Percentiles rank a stretch among this genome's conserved stretches.
phyloP scores from a whole-genome alignment of 306 rosid species.

The Macrotyloma uniflorum region DNA sequence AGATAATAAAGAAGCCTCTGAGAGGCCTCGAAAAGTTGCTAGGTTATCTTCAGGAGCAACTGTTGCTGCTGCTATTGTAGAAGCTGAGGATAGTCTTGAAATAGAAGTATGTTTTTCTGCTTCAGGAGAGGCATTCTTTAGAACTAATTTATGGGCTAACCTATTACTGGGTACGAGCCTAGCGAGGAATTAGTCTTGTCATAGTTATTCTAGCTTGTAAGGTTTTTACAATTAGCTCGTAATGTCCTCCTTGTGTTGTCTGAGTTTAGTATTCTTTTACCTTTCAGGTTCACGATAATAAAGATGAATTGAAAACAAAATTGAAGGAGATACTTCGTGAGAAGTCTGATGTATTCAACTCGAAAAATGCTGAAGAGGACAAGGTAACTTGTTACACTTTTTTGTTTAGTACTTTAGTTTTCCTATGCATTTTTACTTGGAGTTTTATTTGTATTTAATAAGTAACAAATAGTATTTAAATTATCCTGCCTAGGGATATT shows the following conservation, averaged over 20 bases:
- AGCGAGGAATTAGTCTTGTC: slow-evolving; percentile 34
- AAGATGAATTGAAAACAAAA: slow-evolving; percentile 77
- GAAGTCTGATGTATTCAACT: slow-evolving; percentile 87
- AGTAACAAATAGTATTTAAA: not conserved
- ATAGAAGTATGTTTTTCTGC: slow-evolving; percentile 73
- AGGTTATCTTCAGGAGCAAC: slow-evolving; percentile 60
- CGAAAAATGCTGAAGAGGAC: slow-evolving; percentile 63
- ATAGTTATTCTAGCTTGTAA: not conserved
- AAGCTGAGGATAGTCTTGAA: slow-evolving; percentile 81
- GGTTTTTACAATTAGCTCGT: not conserved
- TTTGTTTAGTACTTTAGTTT: slow-evolving; percentile 13
- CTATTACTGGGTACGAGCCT: slow-evolving; percentile 53
- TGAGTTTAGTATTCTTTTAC: slow-evolving; percentile 1
- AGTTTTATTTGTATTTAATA: not conserved
- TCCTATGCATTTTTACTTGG: slow-evolving; percentile 8
- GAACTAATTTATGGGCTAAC: slow-evolving; percentile 47
- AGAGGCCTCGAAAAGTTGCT: slow-evolving; percentile 59
- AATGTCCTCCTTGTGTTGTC: slow-evolving; percentile 11
- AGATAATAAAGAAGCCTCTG: slow-evolving; percentile 40
- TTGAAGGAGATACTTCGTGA: slow-evolving; percentile 83
- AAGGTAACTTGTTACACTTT: slow-evolving; percentile 55
- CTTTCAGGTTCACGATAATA: slow-evolving; percentile 69
- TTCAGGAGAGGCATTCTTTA: slow-evolving; percentile 51
- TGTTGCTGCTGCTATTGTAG: slow-evolving; percentile 92
- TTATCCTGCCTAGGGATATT: not conserved